phyloP scores from a whole-genome alignment of 2,329 filamentous ascomycete genomes.

The Ascochyta lentis region DNA sequence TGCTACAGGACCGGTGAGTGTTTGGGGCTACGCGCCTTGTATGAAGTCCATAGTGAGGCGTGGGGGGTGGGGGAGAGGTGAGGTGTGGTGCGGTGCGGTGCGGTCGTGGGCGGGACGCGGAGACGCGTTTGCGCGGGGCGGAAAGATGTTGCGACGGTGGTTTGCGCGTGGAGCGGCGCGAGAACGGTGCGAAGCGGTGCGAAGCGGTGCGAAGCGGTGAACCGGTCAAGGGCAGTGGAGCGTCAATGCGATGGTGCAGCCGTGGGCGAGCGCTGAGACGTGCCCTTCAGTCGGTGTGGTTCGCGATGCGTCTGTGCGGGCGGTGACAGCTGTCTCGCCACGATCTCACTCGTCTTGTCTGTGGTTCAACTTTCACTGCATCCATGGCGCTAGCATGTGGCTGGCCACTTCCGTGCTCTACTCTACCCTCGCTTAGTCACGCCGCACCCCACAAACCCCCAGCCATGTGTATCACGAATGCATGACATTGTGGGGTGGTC shows the following conservation, averaged over 20 bases:
- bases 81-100: not conserved
- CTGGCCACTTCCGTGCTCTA: not conserved
- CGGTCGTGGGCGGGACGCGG: constrained; percentile 20
- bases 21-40: constrained; percentile 28
- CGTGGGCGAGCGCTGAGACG: constrained; percentile 12
- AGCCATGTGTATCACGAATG: constrained; percentile 24
- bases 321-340: constrained; percentile 24
- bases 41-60: constrained; percentile 39
- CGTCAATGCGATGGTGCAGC: constrained; percentile 8
- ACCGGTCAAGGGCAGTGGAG: constrained; percentile 4
- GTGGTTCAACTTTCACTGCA: constrained; percentile 10
- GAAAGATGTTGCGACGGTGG: constrained; percentile 5
- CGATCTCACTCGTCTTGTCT: constrained; percentile 4
- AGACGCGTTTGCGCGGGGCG: constrained; percentile 21
- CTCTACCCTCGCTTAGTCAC: constrained; percentile 10
- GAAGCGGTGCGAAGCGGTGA: constrained; percentile 17
- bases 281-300: constrained; percentile 14
- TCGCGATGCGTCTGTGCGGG: constrained; percentile 16
- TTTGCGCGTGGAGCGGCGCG: constrained; percentile 13
- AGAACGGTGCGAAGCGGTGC: constrained; percentile 16
- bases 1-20: not conserved
- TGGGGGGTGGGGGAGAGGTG: constrained; percentile 9
- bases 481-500: constrained; percentile 24
- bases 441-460: constrained; percentile 11
- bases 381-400: constrained; percentile 8